Percentiles rank a stretch among this genome's conserved stretches.
phyloP scores from a whole-genome alignment of 495 filamentous ascomycete species.

The Penicillium diatomitis region DNA sequence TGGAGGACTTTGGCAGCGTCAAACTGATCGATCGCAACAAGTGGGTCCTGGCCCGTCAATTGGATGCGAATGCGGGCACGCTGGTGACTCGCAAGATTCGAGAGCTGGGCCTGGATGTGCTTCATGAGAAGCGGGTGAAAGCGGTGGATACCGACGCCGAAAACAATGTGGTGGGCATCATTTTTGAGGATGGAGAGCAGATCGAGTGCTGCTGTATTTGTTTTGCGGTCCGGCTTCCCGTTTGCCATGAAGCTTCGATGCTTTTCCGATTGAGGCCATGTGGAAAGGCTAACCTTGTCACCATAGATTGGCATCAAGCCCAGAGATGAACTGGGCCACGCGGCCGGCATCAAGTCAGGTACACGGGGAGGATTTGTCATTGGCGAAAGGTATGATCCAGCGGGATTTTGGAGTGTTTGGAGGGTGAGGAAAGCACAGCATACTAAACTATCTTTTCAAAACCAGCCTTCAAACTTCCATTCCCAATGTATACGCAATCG shows the following conservation, averaged over 20 bases:
- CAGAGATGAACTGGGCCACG: constrained; percentile 68
- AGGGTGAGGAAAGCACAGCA: background rate
- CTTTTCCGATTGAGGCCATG: background rate
- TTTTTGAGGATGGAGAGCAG: constrained; percentile 76
- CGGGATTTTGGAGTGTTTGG: background rate
- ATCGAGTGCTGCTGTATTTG: constrained; percentile 80
- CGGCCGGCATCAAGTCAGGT: constrained; percentile 64
- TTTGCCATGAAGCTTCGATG: constrained; percentile 16
- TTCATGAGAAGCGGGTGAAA: constrained; percentile 70
- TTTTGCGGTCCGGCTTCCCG: constrained; percentile 51
- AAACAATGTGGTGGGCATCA: constrained; percentile 64
- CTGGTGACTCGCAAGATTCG: constrained; percentile 81
- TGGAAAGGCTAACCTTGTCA: background rate
- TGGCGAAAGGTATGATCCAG: constrained; percentile 39
- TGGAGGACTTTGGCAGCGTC: constrained; percentile 68
- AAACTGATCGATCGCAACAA: constrained; percentile 81
- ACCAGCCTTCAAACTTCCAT: constrained; percentile 56
- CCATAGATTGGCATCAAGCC: constrained; percentile 69
- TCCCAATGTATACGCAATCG: constrained; percentile 77
- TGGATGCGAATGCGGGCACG: constrained; percentile 75
- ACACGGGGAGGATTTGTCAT: constrained; percentile 73
- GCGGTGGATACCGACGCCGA: constrained; percentile 58
- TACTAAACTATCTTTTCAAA: background rate
- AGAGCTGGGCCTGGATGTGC: constrained; percentile 72
- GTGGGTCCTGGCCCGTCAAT: constrained; percentile 81